Conservation (phyloP, 1,284 basidiomycete species). For the Gymnopus androsaceus region DNA sequence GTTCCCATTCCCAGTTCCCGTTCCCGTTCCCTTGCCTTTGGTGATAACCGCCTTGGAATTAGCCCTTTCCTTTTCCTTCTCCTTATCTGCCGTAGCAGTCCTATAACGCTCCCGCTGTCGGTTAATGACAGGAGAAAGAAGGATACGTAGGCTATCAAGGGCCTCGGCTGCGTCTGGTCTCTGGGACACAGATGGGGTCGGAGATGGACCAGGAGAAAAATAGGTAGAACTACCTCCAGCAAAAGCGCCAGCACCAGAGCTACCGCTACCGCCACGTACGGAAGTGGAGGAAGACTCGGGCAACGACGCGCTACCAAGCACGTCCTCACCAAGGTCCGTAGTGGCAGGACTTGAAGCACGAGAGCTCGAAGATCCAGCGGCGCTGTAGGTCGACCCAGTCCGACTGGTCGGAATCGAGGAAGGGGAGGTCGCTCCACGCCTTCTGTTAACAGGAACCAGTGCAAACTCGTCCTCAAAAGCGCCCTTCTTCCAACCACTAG, state of each 20-base stretch:
- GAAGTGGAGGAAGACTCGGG: conserved; percentile 1
- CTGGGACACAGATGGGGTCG: conserved; percentile 5
- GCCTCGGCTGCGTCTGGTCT: conserved; percentile 40
- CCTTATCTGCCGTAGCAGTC: conserved; percentile 50
- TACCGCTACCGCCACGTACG: not conserved
- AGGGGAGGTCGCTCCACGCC: conserved; percentile 38
- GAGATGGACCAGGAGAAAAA: conserved; percentile 13
- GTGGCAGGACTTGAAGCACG: conserved; percentile 15
- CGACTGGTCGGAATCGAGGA: conserved; percentile 17
- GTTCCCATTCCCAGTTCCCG: not conserved
- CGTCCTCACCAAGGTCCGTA: conserved; percentile 11
- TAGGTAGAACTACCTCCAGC: conserved; percentile 12
- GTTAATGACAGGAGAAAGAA: conserved; percentile 66
- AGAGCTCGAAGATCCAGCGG: conserved; percentile 8
- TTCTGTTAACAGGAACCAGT: conserved; percentile 27
- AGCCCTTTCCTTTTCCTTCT: conserved; percentile 19
- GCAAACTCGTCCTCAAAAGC: conserved; percentile 50
- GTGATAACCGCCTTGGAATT: not conserved
- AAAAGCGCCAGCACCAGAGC: not conserved
- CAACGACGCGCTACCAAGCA: not conserved
- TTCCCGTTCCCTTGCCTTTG: not conserved
- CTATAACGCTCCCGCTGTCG: conserved; percentile 58
- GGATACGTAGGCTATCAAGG: conserved; percentile 65
- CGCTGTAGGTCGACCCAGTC: conserved; percentile 19
- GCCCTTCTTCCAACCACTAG: conserved; percentile 66